phyloP scores from a whole-genome alignment of 441 rosid species.

The Francoa sonchifolia region DNA sequence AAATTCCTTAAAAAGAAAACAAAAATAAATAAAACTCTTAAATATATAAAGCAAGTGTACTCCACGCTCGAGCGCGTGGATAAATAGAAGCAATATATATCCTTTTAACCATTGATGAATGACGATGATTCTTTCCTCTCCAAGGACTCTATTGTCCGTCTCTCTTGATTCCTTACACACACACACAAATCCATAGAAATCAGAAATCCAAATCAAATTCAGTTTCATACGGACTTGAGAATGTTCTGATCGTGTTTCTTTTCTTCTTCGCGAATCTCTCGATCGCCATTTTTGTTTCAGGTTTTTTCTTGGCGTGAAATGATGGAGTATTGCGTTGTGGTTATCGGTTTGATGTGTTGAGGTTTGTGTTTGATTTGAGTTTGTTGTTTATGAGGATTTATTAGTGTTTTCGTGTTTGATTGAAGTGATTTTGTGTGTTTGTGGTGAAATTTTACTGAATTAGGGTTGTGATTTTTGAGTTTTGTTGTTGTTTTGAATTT shows the following conservation, averaged over 20 bases:
- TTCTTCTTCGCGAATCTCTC: slow-evolving; percentile 27
- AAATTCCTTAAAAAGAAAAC: no score
- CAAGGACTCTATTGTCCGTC: background rate
- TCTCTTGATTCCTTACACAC: background rate
- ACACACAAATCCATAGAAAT: background rate
- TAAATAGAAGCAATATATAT: no score
- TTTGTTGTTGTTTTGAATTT: no score
- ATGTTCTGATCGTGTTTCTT: slow-evolving; percentile 39
- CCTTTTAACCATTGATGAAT: no score
- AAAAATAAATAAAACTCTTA: no score
- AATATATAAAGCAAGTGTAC: no score
- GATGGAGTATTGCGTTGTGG: background rate
- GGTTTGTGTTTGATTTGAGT: background rate
- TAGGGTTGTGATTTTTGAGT: no score
- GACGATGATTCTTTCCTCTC: background rate
- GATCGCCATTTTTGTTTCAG: slow-evolving; percentile 18
- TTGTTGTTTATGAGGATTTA: no score
- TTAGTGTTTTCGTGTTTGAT: no score
- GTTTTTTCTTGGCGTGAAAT: slow-evolving; percentile 13
- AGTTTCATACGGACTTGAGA: slow-evolving; percentile 15
- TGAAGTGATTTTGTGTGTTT: no score
- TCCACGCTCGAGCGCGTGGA: no score
- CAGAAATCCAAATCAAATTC: background rate
- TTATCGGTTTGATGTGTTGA: background rate
- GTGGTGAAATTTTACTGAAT: no score